phyloP scores from a whole-genome alignment of 768 basidiomycete genomes.

The Cyclocybe cylindracea region DNA sequence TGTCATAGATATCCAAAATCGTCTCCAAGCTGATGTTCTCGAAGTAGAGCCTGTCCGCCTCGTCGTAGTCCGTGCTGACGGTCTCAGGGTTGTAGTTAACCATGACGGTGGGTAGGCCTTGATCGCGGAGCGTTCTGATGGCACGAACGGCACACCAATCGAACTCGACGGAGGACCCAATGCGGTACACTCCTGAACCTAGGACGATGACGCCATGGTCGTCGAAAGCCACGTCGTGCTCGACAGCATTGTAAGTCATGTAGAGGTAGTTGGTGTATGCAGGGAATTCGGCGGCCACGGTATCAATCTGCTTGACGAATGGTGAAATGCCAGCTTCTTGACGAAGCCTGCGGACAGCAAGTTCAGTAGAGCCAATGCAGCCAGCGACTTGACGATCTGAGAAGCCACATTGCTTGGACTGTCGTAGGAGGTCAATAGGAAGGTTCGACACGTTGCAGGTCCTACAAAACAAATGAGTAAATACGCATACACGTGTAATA shows the following conservation, averaged over 20 bases:
- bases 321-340: constrained; percentile 83
- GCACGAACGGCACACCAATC: constrained; percentile 99
- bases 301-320: constrained; percentile 98
- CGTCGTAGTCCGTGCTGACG: constrained; percentile 98
- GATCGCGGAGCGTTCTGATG: constrained; percentile 93
- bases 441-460: constrained; percentile 66
- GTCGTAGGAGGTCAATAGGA: constrained; percentile 61
- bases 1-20: constrained; percentile 95
- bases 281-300: constrained; percentile 98
- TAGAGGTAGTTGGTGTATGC: constrained; percentile 99
- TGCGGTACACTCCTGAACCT: constrained; percentile 97
- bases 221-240: constrained; percentile 87
- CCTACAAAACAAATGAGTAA: constrained; percentile 35
- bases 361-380: constrained; percentile 86
- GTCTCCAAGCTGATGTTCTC: constrained; percentile 98
- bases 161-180: constrained; percentile 99
- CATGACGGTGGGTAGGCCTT: constrained; percentile 95
- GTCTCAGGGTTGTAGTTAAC: constrained; percentile 99
- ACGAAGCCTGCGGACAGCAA: constrained; percentile 88
- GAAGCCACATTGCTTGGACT: constrained; percentile 94
- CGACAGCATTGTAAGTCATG: constrained; percentile 95
- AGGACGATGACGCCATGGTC: constrained; percentile 97
- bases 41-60: constrained; percentile 97
- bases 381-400: constrained; percentile 88
- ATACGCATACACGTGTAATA: not conserved